These are phyloP conservation scores for Rhinocladiella mackenziei DNA, from an alignment of 2,329 filamentous ascomycete species.

Conservation along the genomic window DNA sequence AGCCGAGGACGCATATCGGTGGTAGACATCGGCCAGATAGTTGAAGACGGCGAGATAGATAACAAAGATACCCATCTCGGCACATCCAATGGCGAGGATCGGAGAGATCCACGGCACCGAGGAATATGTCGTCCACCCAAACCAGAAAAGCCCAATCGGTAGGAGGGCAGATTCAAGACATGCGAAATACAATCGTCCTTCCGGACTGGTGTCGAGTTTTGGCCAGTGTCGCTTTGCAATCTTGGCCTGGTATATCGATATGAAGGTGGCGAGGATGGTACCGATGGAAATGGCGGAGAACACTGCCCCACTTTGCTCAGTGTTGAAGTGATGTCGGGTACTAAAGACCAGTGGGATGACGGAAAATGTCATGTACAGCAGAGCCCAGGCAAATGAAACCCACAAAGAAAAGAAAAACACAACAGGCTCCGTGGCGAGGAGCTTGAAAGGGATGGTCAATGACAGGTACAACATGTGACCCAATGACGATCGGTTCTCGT, in stretches of 20 bases:
- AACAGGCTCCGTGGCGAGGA: slow-evolving; percentile 62
- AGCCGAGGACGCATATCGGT: slow-evolving; percentile 77
- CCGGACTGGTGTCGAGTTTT: slow-evolving; percentile 52
- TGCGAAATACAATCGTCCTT: slow-evolving; percentile 76
- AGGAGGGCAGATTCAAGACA: slow-evolving; percentile 72
- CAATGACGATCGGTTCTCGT: slow-evolving; percentile 25
- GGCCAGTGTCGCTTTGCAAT: slow-evolving; percentile 28
- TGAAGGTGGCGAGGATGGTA: slow-evolving; percentile 59
- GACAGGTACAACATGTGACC: slow-evolving; percentile 27
- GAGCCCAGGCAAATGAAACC: slow-evolving; percentile 85
- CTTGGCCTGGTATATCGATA: slow-evolving; percentile 69
- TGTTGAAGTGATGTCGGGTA: slow-evolving; percentile 62
- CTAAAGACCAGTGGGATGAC: slow-evolving; percentile 75
- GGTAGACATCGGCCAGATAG: slow-evolving; percentile 85
- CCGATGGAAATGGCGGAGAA: slow-evolving; percentile 72
- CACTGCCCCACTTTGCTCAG: slow-evolving; percentile 64
- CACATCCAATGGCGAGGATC: slow-evolving; percentile 63
- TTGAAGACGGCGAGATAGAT: slow-evolving; percentile 90
- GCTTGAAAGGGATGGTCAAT: slow-evolving; percentile 34
- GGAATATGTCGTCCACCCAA: slow-evolving; percentile 60
- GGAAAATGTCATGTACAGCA: slow-evolving; percentile 79
- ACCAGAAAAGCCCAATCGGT: slow-evolving; percentile 76
- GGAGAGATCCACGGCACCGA: slow-evolving; percentile 69
- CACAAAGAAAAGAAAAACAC: slow-evolving; percentile 74
- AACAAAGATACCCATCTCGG: slow-evolving; percentile 80